Conservation (phyloP, 1,284 basidiomycete genomes). For the Phellopilus nigrolimitatus region DNA sequence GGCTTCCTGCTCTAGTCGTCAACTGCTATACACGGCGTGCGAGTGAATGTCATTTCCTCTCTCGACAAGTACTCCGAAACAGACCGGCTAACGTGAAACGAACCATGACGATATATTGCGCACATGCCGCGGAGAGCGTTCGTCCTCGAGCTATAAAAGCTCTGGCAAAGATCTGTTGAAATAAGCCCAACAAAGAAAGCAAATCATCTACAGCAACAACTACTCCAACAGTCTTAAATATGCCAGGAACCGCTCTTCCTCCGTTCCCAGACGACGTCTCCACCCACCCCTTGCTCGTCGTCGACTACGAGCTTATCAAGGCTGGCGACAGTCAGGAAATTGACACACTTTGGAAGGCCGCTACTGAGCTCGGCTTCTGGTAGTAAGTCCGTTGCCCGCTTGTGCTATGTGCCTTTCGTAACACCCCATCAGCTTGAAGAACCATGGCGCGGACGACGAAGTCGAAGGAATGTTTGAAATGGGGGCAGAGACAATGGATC, state of each 20-base stretch:
- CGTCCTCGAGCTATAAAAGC: no score
- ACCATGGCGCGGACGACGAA: slow-evolving; percentile 53
- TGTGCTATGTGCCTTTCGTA: not conserved
- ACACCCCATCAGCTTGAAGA: slow-evolving; percentile 44
- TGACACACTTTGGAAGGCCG: slow-evolving; percentile 45
- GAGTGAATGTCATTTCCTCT: no score
- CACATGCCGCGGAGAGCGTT: no score
- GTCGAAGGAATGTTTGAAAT: slow-evolving; percentile 56
- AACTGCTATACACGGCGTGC: no score
- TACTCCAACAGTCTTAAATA: slow-evolving; percentile 15
- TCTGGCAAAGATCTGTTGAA: no score
- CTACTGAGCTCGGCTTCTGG: slow-evolving; percentile 50
- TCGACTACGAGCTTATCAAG: slow-evolving; percentile 44
- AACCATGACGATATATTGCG: no score
- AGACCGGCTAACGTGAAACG: no score
- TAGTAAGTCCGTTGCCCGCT: slow-evolving; percentile 36
- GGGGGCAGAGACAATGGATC: slow-evolving; percentile 50
- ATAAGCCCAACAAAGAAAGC: no score
- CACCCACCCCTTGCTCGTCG: slow-evolving; percentile 46
- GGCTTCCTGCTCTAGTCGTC: no score
- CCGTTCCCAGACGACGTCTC: slow-evolving; percentile 46
- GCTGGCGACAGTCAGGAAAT: slow-evolving; percentile 36
- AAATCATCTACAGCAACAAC: not conserved
- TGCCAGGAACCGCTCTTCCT: slow-evolving; percentile 29
- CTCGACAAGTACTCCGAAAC: no score